Conservation (phyloP, 345 rosid species). For the Clarkia xantiana region DNA sequence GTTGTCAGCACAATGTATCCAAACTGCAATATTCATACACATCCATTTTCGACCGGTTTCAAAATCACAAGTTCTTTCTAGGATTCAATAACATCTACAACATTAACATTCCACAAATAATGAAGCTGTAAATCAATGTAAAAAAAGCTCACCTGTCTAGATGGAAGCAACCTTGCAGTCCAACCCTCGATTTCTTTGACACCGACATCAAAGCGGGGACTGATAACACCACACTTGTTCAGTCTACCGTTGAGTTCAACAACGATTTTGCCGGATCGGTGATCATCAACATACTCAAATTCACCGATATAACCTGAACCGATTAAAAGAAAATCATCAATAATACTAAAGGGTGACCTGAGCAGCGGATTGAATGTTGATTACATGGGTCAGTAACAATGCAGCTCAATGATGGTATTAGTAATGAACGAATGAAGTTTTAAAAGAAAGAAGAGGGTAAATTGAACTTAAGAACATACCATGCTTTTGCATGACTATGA, state of each 20-base stretch:
- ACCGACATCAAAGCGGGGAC: slow-evolving; percentile 79
- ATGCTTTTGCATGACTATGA: slow-evolving; percentile 74
- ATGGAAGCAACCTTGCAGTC: slow-evolving; percentile 80
- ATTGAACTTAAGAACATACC: slow-evolving; percentile 21
- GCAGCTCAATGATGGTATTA: neutral
- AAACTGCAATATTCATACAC: slow-evolving; percentile 28
- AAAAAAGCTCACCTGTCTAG: slow-evolving; percentile 54
- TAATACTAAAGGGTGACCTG: neutral
- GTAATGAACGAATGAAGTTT: too few species aligned
- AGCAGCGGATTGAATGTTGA: neutral
- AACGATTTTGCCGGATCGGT: slow-evolving; percentile 70
- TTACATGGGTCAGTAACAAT: neutral
- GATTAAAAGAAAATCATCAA: neutral
- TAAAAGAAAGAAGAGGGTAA: neutral
- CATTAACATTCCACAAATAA: neutral
- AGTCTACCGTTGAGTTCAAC: slow-evolving; percentile 66
- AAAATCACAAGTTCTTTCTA: neutral
- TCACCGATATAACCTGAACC: slow-evolving; percentile 58
- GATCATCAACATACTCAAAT: slow-evolving; percentile 75
- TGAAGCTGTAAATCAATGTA: neutral
- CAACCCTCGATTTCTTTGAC: slow-evolving; percentile 76
- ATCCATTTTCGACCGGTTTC: neutral
- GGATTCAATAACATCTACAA: neutral
- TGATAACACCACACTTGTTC: slow-evolving; percentile 75
- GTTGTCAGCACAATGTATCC: slow-evolving; percentile 74